phyloP scores from a whole-genome alignment of 139 green algal species.

The Chlorella sp. region DNA sequence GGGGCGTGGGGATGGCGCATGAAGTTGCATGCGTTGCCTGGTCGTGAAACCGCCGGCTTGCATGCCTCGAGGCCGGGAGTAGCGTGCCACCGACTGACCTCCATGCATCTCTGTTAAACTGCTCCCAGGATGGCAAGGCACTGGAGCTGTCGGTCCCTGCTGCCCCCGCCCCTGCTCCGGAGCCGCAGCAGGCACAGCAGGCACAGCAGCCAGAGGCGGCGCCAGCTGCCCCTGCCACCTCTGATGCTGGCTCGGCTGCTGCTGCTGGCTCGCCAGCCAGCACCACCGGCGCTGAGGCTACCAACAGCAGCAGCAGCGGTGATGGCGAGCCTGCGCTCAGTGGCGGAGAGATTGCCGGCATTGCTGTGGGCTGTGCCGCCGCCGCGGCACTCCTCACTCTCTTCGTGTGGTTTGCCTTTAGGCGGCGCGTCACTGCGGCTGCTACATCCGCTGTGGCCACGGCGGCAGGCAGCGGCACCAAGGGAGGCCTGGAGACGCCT shows the following conservation, averaged over 20 bases:
- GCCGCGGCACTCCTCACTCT: neutral
- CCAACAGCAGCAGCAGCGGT: neutral
- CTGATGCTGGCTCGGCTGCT: neutral
- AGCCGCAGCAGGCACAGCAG: neutral
- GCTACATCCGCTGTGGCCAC: no score
- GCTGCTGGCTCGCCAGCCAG: neutral
- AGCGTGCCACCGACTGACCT: neutral
- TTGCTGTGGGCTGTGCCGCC: neutral
- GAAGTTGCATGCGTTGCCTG: neutral
- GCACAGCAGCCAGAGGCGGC: neutral
- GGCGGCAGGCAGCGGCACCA: no score
- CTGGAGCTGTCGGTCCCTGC: neutral
- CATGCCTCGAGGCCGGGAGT: neutral
- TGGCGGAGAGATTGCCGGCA: constrained; percentile 1
- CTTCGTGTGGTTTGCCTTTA: no score
- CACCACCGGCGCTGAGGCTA: neutral
- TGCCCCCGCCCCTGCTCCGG: neutral
- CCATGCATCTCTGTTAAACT: no score
- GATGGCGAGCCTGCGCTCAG: neutral
- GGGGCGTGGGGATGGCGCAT: no score
- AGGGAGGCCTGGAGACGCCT: no score
- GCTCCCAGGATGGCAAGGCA: neutral
- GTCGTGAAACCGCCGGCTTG: neutral
- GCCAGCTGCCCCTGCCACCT: neutral
- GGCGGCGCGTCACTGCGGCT: no score